Evolutionary conservation across 108 stramenopile genomes (phyloP), one percentile per base, ranked within the genome.

Genomic region (Discostella stelligeroides): DNA sequence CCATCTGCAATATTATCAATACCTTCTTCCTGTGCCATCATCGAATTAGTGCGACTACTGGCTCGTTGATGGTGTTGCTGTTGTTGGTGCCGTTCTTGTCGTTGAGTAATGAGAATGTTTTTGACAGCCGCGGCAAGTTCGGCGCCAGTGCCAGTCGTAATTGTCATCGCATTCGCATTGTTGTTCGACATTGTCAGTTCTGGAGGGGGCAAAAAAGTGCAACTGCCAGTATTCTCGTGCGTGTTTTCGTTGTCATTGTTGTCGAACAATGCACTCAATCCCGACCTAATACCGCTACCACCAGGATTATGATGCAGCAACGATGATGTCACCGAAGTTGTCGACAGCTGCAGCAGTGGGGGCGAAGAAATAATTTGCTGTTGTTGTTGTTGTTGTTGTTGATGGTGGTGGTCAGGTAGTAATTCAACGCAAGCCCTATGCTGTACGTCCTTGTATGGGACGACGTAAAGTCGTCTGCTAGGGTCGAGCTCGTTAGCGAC

Each of bases 391-490:
- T n/a, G n/a, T n/a, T n/a, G n/a, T n/a, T n/a, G n/a, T n/a, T n/a
- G n/a, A n/a, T n/a, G n/a, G n/a, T n/a, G n/a, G n/a, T n/a, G n/a
- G n/a, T n/a, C n/a, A n/a, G 62, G 29, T 15, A 55, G 64, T 6
- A 56, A 41, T 28, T 66, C 73, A 41, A 71, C 37, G 76, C 67
- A 85, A 23, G 84, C 82, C 57, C 76, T 60, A 18, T 49, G 57
- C 29, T 84, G 82, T 17, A 87, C 68, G 38, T 85, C 75, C 58
- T 88, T 86, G 82, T 90, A 90, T 12, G 83, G 84, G 24, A 90
- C 80, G 14, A 87, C 58, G 50, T 86, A 86, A 40, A 84, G 59
- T 14, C 61, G 38, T 23, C 64, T 45, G 8, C 55, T n/a, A n/a
- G 65, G 39, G 65, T 12, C 45, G 85, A 79, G n/a, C n/a, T n/a